Base-by-base conservation (phyloP, 495 filamentous ascomycete species). In the Annulohypoxylon maeteangense region DNA sequence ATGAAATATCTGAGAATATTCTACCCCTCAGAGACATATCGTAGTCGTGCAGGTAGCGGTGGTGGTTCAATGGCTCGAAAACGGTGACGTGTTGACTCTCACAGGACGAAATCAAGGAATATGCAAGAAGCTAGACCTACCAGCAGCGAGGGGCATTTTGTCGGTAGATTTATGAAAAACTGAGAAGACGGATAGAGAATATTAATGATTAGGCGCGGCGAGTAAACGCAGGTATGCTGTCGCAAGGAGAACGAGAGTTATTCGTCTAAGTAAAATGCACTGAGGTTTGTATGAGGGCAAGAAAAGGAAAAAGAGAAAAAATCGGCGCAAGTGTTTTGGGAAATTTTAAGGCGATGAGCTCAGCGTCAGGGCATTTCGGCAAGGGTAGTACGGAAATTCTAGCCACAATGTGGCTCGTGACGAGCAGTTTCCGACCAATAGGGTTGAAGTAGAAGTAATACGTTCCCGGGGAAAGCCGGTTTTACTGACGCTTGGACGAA, bases 231-330 rank as follows among this genome's bases (percentile, higher is more conserved):
- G 31, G 38, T 78, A 79, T 78, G 47, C 20, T 42, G 55, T 70
- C 50, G 73, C 65, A 48, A 68, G 38, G 36, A 80, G 75, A 81
- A 83, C 81, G 74, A 77, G 74, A 79, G 64, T 79, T 77, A 76
- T 81, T 83, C 74, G 79, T 77, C 83, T 84, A 86, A 81, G 71
- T 34, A 82, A 81, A 79, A 76, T 65, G 50, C 65, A 64, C 48
- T 53, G 38, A 70, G 23, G 54, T 62, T 59, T 68, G 47, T 51
- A 67, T 66, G 62, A 29, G 42, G 71, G 68, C 56, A 73, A 34
- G 54, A 56, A 64, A 27, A 70, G 71, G 62, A 58, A 78, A 74
- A 57, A 61, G 55, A 69, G 72, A 72, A 68, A 77, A 70, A 72
- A 74, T 75, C 67, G 77, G 74, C 67, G 70, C 71, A 82, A 57